A percentile compares a stretch with the other conserved stretches of the same genome.
Conservation (phyloP, 352 stramenopile genomes). For the Phytophthora megakarya region DNA sequence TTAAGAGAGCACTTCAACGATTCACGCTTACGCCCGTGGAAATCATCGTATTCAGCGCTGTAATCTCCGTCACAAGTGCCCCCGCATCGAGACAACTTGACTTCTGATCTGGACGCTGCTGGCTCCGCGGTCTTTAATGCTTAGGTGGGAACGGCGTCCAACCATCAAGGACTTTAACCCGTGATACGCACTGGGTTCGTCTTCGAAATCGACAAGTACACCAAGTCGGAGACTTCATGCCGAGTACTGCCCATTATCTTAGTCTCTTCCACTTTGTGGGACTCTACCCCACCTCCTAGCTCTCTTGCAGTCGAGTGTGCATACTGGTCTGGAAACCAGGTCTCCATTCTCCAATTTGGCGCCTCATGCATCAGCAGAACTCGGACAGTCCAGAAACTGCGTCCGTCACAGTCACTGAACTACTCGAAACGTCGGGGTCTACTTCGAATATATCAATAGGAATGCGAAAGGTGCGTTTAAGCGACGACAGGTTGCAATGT, state of each 20-base stretch:
- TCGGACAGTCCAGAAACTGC: not conserved
- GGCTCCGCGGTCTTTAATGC: not conserved
- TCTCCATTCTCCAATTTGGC: not conserved
- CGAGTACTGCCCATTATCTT: not conserved
- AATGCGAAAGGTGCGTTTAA: constrained; percentile 19
- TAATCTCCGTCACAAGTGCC: too few relatives aligned
- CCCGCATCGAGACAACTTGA: constrained; percentile 6
- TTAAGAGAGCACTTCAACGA: too few relatives aligned
- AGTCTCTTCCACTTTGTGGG: constrained; percentile 3
- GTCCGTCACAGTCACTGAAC: not conserved
- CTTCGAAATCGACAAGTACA: not conserved
- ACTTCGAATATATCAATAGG: constrained; percentile 22
- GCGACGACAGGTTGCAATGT: constrained; percentile 30
- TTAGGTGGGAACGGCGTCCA: not conserved
- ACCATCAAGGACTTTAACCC: not conserved
- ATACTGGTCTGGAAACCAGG: too few relatives aligned
- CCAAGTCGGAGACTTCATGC: too few relatives aligned
- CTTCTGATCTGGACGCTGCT: constrained; percentile 1
- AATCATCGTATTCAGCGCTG: too few relatives aligned
- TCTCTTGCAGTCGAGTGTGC: not conserved
- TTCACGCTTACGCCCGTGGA: too few relatives aligned
- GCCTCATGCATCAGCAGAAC: not conserved
- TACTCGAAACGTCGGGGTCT: constrained; percentile 10
- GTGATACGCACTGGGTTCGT: constrained; percentile 5
- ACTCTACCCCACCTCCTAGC: not conserved